Percentiles rank a stretch among this genome's conserved stretches.
These are phyloP conservation scores for Musa acuminata DNA, from an alignment of 176 grass and related monocot species.

Conservation along the genomic window DNA sequence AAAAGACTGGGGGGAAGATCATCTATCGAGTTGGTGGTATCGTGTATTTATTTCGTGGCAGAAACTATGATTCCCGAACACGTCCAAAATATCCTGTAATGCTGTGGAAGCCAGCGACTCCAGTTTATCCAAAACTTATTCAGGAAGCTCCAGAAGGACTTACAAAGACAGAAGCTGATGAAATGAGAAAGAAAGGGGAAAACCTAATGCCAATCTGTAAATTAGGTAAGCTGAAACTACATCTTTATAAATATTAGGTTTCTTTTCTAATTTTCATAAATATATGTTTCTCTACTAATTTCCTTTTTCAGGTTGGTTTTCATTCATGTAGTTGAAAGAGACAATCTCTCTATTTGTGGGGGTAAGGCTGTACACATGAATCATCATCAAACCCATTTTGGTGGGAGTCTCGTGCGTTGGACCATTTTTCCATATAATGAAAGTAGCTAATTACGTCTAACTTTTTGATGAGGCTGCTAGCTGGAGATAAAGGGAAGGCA, in stretches of 20 bases:
- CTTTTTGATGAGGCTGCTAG: too few relatives aligned
- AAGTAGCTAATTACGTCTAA: not conserved
- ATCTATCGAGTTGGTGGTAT: constrained; percentile 64
- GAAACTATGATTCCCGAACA: constrained; percentile 51
- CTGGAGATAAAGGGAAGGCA: not conserved
- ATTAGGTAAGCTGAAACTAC: constrained; percentile 55
- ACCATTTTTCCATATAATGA: not conserved
- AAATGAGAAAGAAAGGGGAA: constrained; percentile 67
- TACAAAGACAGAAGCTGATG: constrained; percentile 68
- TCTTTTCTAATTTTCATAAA: not conserved
- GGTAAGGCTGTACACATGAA: not conserved
- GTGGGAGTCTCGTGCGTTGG: not conserved
- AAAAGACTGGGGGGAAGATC: constrained; percentile 78
- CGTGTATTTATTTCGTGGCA: constrained; percentile 69
- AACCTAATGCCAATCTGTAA: constrained; percentile 79
- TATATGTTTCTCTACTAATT: not conserved
- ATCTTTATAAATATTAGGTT: constrained; percentile 7
- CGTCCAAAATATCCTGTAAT: constrained; percentile 85
- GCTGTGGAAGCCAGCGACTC: constrained; percentile 92
- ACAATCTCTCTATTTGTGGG: not conserved
- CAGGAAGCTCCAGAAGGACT: constrained; percentile 75
- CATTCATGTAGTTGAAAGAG: not conserved
- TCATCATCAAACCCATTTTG: not conserved
- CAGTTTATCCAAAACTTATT: constrained; percentile 87
- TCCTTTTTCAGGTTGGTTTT: not conserved